These are phyloP conservation scores for Leccinum incarnatum DNA, from an alignment of 768 basidiomycete genomes.

Conservation along the genomic window DNA sequence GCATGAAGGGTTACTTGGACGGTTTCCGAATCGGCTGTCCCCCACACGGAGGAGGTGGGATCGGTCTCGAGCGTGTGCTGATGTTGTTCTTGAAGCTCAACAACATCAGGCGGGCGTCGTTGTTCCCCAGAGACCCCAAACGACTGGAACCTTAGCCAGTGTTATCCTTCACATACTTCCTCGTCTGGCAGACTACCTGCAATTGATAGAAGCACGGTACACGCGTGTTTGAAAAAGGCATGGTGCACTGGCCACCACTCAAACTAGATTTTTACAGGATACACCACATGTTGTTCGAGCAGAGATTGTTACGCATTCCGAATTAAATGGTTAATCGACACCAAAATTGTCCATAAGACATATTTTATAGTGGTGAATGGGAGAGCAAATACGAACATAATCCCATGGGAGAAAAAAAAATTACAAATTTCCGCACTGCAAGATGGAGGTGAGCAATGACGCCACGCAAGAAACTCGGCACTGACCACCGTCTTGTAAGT, in stretches of 20 bases:
- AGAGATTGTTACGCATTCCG: slow-evolving; percentile 22
- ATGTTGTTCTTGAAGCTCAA: slow-evolving; percentile 98
- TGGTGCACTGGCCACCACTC: slow-evolving; percentile 6
- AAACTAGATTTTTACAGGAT: slow-evolving; percentile 20
- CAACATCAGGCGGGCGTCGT: slow-evolving; percentile 88
- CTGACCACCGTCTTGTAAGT: slow-evolving; percentile 14
- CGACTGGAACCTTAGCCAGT: slow-evolving; percentile 73
- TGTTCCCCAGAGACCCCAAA: slow-evolving; percentile 98
- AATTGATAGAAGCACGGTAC: background rate
- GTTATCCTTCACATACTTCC: background rate
- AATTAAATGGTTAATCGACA: slow-evolving; percentile 24
- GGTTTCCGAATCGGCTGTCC: slow-evolving; percentile 94
- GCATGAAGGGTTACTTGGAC: slow-evolving; percentile 91
- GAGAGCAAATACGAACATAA: slow-evolving; percentile 24
- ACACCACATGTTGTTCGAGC: slow-evolving; percentile 12
- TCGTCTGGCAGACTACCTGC: background rate
- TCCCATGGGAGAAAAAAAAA: slow-evolving; percentile 9
- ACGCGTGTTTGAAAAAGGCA: slow-evolving; percentile 1
- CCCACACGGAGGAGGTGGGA: slow-evolving; percentile 96
- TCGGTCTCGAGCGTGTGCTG: slow-evolving; percentile 91
- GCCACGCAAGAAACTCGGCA: background rate
- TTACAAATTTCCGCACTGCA: slow-evolving; percentile 23
- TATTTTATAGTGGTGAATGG: slow-evolving; percentile 14
- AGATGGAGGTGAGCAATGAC: slow-evolving; percentile 4
- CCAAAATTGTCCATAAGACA: slow-evolving; percentile 23